Evolutionary conservation across 768 basidiomycete species (phyloP).

Genomic region (Mycena sanguinolenta): DNA sequence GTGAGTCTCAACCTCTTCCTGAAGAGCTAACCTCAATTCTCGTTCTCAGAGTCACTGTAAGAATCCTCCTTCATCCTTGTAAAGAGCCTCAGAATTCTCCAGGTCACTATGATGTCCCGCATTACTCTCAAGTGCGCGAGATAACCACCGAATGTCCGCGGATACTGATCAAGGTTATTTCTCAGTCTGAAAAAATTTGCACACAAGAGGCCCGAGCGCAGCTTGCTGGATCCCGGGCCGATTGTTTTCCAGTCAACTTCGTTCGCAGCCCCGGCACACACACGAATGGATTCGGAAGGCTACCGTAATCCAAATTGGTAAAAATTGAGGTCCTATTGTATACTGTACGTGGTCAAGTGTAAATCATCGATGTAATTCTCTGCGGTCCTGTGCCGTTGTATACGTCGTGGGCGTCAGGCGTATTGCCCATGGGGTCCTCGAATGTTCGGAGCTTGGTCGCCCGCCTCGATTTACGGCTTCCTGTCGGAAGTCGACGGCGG

Average conservation of each 20-base stretch:
- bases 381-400: too few species aligned
- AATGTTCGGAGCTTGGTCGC: too few species aligned
- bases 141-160: too few species aligned
- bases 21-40: not conserved
- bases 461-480: too few species aligned
- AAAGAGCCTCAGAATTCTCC: constrained; percentile 35
- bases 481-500: too few species aligned
- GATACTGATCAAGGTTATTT: not conserved
- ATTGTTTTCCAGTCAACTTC: constrained; percentile 14
- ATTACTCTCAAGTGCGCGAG: constrained; percentile 65
- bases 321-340: not conserved
- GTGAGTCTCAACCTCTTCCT: constrained; percentile 44
- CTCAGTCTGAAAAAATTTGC: constrained; percentile 57
- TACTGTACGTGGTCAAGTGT: not conserved
- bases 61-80: constrained; percentile 2
- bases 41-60: constrained; percentile 40
- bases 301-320: constrained; percentile 1
- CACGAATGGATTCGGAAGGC: not conserved
- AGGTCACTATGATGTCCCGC: constrained; percentile 76
- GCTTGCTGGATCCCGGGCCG: constrained; percentile 22
- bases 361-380: not conserved
- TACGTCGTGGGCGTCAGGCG: too few species aligned
- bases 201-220: constrained; percentile 33
- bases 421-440: too few species aligned
- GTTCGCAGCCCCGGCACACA: not conserved